A percentile compares a stretch with the other conserved stretches of the same genome.
These are phyloP conservation scores for Globisporangium takayamanum DNA, from an alignment of 352 stramenopile genomes.

Conservation along the genomic window DNA sequence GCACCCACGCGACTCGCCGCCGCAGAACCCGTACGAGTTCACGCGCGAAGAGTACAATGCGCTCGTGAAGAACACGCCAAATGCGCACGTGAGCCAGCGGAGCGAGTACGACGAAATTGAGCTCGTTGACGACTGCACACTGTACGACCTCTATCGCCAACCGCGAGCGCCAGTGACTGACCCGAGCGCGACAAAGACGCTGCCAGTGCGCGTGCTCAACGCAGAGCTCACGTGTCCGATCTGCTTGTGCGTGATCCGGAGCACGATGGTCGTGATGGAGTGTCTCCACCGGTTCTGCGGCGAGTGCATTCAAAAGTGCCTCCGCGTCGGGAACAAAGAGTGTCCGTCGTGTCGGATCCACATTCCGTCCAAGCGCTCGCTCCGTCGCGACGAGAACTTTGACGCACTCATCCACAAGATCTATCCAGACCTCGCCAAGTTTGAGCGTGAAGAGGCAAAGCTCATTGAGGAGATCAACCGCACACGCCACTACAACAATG, in stretches of 20 bases:
- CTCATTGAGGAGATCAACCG: slow-evolving; percentile 79
- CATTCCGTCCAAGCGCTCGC: slow-evolving; percentile 81
- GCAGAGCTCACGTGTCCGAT: slow-evolving; percentile 85
- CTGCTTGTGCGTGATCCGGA: slow-evolving; percentile 79
- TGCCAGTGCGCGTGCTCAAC: slow-evolving; percentile 67
- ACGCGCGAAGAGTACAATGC: slow-evolving; percentile 62
- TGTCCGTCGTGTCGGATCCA: slow-evolving; percentile 88
- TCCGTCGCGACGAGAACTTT: slow-evolving; percentile 82
- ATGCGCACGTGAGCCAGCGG: slow-evolving; percentile 43
- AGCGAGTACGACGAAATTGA: slow-evolving; percentile 86
- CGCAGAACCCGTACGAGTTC: slow-evolving; percentile 61
- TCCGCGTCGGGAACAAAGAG: slow-evolving; percentile 81
- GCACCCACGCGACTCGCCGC: slow-evolving; percentile 5
- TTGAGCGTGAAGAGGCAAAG: slow-evolving; percentile 73
- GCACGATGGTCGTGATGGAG: slow-evolving; percentile 87
- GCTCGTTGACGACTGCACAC: slow-evolving; percentile 82
- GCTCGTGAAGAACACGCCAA: slow-evolving; percentile 34
- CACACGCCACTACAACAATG: slow-evolving; percentile 78
- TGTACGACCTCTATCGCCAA: slow-evolving; percentile 87
- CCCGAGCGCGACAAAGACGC: slow-evolving; percentile 41
- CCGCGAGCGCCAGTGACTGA: slow-evolving; percentile 58
- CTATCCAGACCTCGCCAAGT: slow-evolving; percentile 76
- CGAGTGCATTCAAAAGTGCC: slow-evolving; percentile 86
- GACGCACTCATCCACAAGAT: slow-evolving; percentile 83
- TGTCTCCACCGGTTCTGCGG: slow-evolving; percentile 90